These are phyloP conservation scores for Penicillium bialowiezense DNA, from an alignment of 495 filamentous ascomycete genomes.

Conservation along the genomic window DNA sequence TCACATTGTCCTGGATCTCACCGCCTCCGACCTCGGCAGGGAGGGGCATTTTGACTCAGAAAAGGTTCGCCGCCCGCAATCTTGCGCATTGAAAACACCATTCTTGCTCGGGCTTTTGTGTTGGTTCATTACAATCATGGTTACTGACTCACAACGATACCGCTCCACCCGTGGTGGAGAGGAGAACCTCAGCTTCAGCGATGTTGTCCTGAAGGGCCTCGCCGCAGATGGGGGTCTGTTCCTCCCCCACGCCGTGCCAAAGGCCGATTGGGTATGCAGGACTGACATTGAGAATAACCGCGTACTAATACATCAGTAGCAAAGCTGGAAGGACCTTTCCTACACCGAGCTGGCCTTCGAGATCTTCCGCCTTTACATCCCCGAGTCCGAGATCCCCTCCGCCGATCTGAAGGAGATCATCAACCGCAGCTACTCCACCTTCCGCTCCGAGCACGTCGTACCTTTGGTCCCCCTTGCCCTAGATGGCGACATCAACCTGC, in stretches of 20 bases:
- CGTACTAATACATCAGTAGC: conserved; percentile 25
- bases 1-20: not conserved
- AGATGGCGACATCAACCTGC: conserved; percentile 69
- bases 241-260: conserved; percentile 78
- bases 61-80: not conserved
- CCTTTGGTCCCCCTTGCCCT: conserved; percentile 71
- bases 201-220: conserved; percentile 86
- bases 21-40: not conserved
- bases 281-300: not conserved
- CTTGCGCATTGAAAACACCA: not conserved
- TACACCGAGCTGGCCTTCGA: conserved; percentile 70
- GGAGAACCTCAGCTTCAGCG: conserved; percentile 12
- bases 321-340: conserved; percentile 66
- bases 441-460: conserved; percentile 70
- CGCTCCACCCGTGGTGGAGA: not conserved
- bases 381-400: conserved; percentile 72
- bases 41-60: not conserved
- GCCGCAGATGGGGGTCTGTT: conserved; percentile 87
- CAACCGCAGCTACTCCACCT: conserved; percentile 76
- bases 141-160: not conserved
- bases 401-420: conserved; percentile 80
- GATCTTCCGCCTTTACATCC: conserved; percentile 80
- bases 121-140: not conserved
- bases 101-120: not conserved
- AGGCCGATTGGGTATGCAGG: not conserved